Conservation (phyloP, 2,329 filamentous ascomycete species). For the Phaeoacremonium minimum region DNA sequence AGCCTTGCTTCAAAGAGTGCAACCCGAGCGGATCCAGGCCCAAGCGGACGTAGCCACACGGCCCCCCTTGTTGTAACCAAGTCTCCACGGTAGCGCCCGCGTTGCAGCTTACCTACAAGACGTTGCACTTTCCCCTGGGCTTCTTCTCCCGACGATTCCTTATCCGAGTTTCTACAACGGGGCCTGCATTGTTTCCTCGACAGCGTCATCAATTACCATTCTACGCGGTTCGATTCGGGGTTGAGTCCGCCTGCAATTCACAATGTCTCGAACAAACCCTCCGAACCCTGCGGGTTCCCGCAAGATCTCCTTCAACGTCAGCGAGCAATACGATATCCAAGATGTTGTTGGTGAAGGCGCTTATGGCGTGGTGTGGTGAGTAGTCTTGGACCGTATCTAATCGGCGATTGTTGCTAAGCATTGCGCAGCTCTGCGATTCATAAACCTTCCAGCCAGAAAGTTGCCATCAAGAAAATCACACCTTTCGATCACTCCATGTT, state of each 20-base stretch:
- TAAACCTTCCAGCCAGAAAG: constrained; percentile 96
- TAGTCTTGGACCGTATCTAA: too few relatives aligned
- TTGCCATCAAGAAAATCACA: constrained; percentile 99
- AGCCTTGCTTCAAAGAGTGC: background rate
- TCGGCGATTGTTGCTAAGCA: constrained; percentile 1
- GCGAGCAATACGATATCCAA: constrained; percentile 98
- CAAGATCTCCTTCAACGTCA: constrained; percentile 99
- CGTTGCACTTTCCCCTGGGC: background rate
- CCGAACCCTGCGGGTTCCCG: constrained; percentile 62
- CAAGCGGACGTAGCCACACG: background rate
- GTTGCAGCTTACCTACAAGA: background rate
- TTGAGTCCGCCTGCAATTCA: too few relatives aligned
- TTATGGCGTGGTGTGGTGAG: constrained; percentile 97
- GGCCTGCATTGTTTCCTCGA: too few relatives aligned
- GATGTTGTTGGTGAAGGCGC: constrained; percentile 98
- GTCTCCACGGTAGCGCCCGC: background rate
- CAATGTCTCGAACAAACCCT: constrained; percentile 54
- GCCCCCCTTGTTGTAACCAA: background rate
- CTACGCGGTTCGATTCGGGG: too few relatives aligned
- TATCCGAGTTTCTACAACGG: too few relatives aligned
- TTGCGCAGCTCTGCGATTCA: constrained; percentile 80
- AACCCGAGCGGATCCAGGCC: background rate
- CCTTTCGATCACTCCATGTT: constrained; percentile 99
- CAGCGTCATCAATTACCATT: too few relatives aligned
- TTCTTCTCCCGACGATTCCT: too few relatives aligned